Base-by-base conservation (phyloP, 257 asterid species). In the Sherardia arvensis region DNA sequence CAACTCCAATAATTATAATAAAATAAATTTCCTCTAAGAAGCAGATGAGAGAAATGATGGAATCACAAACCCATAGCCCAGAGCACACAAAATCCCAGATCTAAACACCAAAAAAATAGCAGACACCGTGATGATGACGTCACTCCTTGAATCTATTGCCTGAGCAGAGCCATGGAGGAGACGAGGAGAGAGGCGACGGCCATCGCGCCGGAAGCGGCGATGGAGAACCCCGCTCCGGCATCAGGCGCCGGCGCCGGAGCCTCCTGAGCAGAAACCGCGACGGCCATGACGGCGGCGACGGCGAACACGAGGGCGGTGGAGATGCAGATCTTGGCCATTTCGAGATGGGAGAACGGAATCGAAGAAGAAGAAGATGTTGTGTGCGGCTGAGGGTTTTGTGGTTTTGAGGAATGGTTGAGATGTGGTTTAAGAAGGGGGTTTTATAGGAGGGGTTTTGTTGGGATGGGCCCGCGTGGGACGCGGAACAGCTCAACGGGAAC, bases 201-300 rank as follows among this genome's bases (percentile, higher is more conserved):
- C 67, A 72, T 14, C 2, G 65, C 78, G n/a, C 66, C 72, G 59
- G 78, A 76, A 45, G 57, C 56, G 20, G 75, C 69, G 47, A 65
- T 4, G 7, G 72, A 61, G 61, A 69, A 72, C 1, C 75, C 81
- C 0, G 69, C 77, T 60, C 81, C 81, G 28, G 73, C 70, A 3
- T 54, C 73, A 45, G 81, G 81, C 18, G 78, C 18, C 11, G 81
- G 78, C 0, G 75, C 70, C 0, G 78, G 81, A 11, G 74, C 67
- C 34, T 67, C 71, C 75, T 76, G 78, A 7, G 75, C 78, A 0
- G 78, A 54, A 2, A 17, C 66, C 0, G 69, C 25, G 3, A 61
- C 69, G 23, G 59, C 25, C 53, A 29, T 61, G 0, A 66, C 1
- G 14, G 66, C 65, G 1, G 48, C 65, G 36, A 54, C 0, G 29